Percentiles rank a stretch among this genome's conserved stretches.
Evolutionary conservation across 768 basidiomycete genomes (phyloP).

Genomic region (Pisolithus orientalis): DNA sequence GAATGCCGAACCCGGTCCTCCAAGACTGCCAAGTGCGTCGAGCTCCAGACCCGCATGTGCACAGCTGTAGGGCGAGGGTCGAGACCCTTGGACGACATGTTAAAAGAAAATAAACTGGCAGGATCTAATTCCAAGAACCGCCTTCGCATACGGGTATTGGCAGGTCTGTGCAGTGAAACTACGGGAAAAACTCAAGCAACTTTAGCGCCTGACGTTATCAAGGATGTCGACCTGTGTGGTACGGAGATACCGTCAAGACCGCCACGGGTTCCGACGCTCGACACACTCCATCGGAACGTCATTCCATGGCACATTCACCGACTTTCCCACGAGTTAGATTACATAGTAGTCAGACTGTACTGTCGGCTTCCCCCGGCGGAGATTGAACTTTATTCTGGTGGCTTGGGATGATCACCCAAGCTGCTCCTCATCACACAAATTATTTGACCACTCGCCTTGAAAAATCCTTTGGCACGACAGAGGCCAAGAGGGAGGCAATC

Average conservation of each 20-base stretch:
- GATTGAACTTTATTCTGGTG: conserved; percentile 21
- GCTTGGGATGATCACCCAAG: conserved; percentile 11
- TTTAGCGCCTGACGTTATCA: not conserved
- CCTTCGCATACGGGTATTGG: not conserved
- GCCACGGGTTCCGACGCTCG: too few species aligned
- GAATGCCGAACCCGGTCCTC: conserved; percentile 3
- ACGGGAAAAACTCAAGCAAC: conserved; percentile 1
- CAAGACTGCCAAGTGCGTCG: not conserved
- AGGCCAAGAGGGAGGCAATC: conserved; percentile 93
- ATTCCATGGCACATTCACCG: too few species aligned
- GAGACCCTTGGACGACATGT: not conserved
- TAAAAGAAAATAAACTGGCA: not conserved
- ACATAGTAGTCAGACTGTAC: too few species aligned
- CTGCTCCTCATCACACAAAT: not conserved
- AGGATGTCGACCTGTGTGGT: not conserved
- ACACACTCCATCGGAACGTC: too few species aligned
- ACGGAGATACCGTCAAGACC: too few species aligned
- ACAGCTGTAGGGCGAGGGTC: not conserved
- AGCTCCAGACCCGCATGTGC: not conserved
- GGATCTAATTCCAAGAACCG: not conserved
- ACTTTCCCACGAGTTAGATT: too few species aligned
- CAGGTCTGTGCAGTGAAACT: not conserved
- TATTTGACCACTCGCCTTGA: conserved; percentile 62
- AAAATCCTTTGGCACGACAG: conserved; percentile 90
- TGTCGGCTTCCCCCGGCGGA: conserved; percentile 17